Percentiles rank a stretch among this genome's conserved stretches.
phyloP scores from a whole-genome alignment of 345 rosid genomes.

The Ceriops zippeliana region DNA sequence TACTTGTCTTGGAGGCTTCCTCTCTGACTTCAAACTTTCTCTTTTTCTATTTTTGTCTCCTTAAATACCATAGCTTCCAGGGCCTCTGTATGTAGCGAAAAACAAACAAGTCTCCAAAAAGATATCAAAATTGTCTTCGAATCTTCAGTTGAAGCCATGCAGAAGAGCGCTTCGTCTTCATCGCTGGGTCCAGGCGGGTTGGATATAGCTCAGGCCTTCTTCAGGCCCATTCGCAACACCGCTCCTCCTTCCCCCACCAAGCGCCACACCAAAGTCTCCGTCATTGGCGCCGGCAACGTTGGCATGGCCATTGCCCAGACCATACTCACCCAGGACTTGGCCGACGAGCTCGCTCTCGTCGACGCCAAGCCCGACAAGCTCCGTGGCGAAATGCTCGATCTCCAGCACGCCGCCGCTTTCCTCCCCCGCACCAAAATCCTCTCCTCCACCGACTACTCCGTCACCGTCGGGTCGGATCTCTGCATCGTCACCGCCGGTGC shows the following conservation, averaged over 20 bases:
- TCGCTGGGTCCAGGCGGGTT: slow-evolving; percentile 65
- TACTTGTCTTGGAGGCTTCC: too few relatives aligned
- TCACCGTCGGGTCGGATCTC: slow-evolving; percentile 76
- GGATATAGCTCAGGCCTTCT: slow-evolving; percentile 58
- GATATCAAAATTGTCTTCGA: too few relatives aligned
- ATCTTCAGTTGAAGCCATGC: slow-evolving; percentile 31
- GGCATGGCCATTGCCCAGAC: slow-evolving; percentile 99
- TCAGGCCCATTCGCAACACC: slow-evolving; percentile 54
- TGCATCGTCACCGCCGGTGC: slow-evolving; percentile 93
- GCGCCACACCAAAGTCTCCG: slow-evolving; percentile 67
- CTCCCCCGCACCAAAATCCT: slow-evolving; percentile 80
- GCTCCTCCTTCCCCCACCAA: slow-evolving; percentile 54
- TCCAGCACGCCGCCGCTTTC: slow-evolving; percentile 97
- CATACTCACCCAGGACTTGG: slow-evolving; percentile 79
- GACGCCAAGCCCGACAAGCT: slow-evolving; percentile 67
- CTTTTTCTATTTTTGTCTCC: too few relatives aligned
- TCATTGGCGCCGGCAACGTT: slow-evolving; percentile 84
- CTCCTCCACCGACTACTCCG: slow-evolving; percentile 65
- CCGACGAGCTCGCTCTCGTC: slow-evolving; percentile 70
- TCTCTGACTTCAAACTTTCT: too few relatives aligned
- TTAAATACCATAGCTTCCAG: too few relatives aligned
- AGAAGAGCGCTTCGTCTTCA: slow-evolving; percentile 47
- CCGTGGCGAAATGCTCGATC: slow-evolving; percentile 97
- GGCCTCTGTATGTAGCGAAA: too few relatives aligned
- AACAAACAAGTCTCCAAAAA: too few relatives aligned